Base-by-base conservation (phyloP, 108 stramenopile genomes). In the Cyclotella choctawhatcheeana region DNA sequence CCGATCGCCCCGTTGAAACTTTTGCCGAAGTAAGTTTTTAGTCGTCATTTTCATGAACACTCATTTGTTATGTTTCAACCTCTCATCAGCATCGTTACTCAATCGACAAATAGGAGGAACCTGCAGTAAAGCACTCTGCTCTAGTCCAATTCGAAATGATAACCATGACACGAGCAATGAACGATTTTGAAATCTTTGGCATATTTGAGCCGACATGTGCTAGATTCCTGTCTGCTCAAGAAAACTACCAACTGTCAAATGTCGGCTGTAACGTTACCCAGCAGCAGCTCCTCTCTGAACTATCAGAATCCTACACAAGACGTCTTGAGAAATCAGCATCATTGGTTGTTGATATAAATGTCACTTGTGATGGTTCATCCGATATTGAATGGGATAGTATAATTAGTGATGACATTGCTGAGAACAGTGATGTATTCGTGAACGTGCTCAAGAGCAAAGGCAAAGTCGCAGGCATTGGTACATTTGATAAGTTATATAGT, bases 311-410 rank as follows among this genome's bases (percentile, higher is more conserved):
- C 21, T 18, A 10, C 34, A 43, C 24, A 3, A 34, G 71, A 29
- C 51, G 37, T 73, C 71, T 73, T 16, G 63, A 64, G 8, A 63
- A 43, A 32, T 24, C 37, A 24, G 37, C 59, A 21, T 16, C 71
- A 33, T 73, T 73, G 62, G 48, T 73, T 63, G 62, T 73, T 33
- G 53, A 64, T 73, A 37, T 73, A 6, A 54, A 26, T 20, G 60
- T 61, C 17, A 43, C 40, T 14, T 51, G 53, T 20, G 24, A 33
- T n/a, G n/a, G 30, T n/a, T 24, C 62, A 30, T 64, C 71, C 20
- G 53, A 55, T n/a, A 26, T 53, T 25, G 6, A 21, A 1, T 52
- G 48, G 25, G 33, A 61, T 6, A 50, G 63, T 53, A 33, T 44
- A 13, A 53, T 73, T 24, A 17, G 44, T 44, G 54, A 21, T 50